A percentile compares a stretch with the other conserved stretches of the same genome.
Evolutionary conservation across 371 early-diverging fungal genomes (phyloP).

Genomic region (Choanephora cucurbitarum): DNA sequence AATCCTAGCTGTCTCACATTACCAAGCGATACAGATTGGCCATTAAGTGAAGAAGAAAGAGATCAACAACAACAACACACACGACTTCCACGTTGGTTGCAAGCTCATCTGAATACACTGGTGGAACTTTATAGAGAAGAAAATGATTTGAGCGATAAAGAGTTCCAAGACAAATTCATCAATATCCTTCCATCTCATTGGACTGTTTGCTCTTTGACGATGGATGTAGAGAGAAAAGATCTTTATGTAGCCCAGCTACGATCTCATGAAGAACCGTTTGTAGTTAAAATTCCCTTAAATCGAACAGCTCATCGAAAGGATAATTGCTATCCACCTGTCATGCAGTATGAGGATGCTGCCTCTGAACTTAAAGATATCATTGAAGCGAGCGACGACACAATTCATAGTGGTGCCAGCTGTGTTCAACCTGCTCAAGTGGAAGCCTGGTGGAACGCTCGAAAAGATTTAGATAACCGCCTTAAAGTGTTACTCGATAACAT

Average conservation of each 20-base stretch:
- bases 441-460: conserved; percentile 81
- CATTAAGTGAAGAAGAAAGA: conserved; percentile 12
- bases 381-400: conserved; percentile 55
- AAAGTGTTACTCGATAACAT: conserved; percentile 59
- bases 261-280: conserved; percentile 50
- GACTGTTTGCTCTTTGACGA: conserved; percentile 74
- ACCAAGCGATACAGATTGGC: conserved; percentile 37
- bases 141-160: conserved; percentile 26
- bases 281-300: conserved; percentile 73
- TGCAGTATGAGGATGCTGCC: conserved; percentile 36
- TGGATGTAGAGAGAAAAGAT: conserved; percentile 64
- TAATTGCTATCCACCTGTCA: conserved; percentile 11
- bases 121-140: conserved; percentile 43
- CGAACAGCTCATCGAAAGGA: conserved; percentile 47
- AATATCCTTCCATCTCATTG: conserved; percentile 63
- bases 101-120: conserved; percentile 34
- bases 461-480: conserved; percentile 67
- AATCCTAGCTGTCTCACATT: not conserved
- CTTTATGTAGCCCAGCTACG: conserved; percentile 69
- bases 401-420: conserved; percentile 34
- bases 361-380: conserved; percentile 61
- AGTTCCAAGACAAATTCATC: conserved; percentile 53
- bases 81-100: conserved; percentile 21
- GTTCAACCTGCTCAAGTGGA: conserved; percentile 60
- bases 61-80: not conserved